Base-by-base conservation (phyloP, 2,329 filamentous ascomycete genomes). In the Colletotrichum chrysophilum region DNA sequence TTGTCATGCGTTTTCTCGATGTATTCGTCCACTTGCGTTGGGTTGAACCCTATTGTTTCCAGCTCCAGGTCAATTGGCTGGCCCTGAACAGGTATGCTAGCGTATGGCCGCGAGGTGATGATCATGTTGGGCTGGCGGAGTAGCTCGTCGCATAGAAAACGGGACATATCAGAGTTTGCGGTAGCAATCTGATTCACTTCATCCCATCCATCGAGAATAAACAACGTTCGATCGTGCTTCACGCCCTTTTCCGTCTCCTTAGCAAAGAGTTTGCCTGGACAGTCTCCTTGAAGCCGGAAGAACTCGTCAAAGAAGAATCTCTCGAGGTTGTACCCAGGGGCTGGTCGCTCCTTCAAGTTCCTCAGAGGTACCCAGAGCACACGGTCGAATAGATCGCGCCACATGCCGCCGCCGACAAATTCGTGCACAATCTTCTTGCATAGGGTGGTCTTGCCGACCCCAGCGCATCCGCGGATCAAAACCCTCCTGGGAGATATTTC, bases 31-130 rank as follows among this genome's bases (percentile, higher is more conserved):
- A 87, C 82, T 78, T 87, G 85, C 24, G 80, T 75, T 21, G 78
- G 79, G 60, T 80, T 76, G 78, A 87, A 87, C 52, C 86, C 85
- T 36, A 87, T 80, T 0, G 84, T 85, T 77, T 87, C 84, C 18
- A 87, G 60, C 74, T 87, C 82, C 3, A 86, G 80, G 69, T 87
- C 73, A 30, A 81, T 8, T 12, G 32, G 75, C 48, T 55, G 16
- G n/a, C 64, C 81, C n/a, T 6, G 80, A 30, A 14, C 3, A 2
- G 72, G 79, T 60, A 79, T 43, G 4, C 12, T 70, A 7, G 60
- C 77, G 68, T 80, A 78, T 21, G 86, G 85, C 4, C 85, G 83
- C 28, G 85, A 84, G 3, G 86, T 88, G 34, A 87, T 80, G 62
- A 88, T 85, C 8, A 86, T 80, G 62, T 85, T 82, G 0, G 79